Evolutionary conservation across 441 rosid genomes (phyloP).

Genomic region (Jatropha multifida): DNA sequence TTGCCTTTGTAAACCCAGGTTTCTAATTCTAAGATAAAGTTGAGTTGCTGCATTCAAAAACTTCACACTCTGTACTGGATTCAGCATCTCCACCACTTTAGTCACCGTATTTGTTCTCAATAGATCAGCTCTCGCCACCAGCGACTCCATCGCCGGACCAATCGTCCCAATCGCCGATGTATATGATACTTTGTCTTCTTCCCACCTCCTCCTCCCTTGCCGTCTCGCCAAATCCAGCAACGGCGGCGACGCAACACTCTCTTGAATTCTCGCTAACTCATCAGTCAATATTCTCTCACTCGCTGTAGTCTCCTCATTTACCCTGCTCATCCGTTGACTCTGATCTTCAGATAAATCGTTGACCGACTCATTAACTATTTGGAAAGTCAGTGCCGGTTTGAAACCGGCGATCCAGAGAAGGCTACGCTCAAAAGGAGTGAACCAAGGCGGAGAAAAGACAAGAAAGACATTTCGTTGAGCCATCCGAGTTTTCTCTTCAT

Average conservation of each 20-base stretch:
- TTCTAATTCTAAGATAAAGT: constrained; percentile 33
- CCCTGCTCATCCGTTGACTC: constrained; percentile 18
- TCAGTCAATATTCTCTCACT: constrained; percentile 39
- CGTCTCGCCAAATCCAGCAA: constrained; percentile 27
- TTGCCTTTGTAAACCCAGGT: constrained; percentile 29
- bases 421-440: constrained; percentile 39
- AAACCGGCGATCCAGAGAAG: constrained; percentile 54
- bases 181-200: not conserved
- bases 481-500: constrained; percentile 38
- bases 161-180: constrained; percentile 12
- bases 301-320: constrained; percentile 29
- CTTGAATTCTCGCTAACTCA: constrained; percentile 48
- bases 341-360: constrained; percentile 40
- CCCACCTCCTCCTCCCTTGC: not conserved
- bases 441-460: constrained; percentile 41
- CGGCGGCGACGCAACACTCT: constrained; percentile 42
- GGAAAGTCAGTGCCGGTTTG: constrained; percentile 41
- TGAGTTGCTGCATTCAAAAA: constrained; percentile 33
- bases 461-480: constrained; percentile 31
- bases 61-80: constrained; percentile 39
- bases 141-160: constrained; percentile 26
- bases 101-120: constrained; percentile 34
- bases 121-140: constrained; percentile 40
- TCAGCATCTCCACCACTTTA: constrained; percentile 38
- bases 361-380: constrained; percentile 31